Evolutionary conservation across 2,329 filamentous ascomycete species (phyloP).

Genomic region (Botrytis medusae): DNA sequence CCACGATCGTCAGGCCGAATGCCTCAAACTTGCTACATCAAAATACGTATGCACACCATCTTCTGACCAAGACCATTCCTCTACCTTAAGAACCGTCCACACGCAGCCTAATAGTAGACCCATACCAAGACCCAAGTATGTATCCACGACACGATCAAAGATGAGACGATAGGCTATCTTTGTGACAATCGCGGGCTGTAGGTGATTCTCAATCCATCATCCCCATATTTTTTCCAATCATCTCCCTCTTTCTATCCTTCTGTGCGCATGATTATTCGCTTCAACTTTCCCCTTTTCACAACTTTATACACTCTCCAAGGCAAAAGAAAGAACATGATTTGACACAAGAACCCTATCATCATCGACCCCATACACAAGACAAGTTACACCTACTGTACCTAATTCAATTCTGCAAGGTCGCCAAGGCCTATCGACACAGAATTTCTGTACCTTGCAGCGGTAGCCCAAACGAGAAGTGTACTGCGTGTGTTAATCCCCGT

Average conservation of each 20-base stretch:
- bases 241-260: neutral
- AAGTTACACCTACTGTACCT: neutral
- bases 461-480: neutral
- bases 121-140: neutral
- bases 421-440: neutral
- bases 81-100: neutral
- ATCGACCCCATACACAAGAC: neutral
- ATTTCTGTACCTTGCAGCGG: constrained; percentile 7
- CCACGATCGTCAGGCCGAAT: neutral
- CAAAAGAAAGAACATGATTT: neutral
- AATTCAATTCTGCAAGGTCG: neutral
- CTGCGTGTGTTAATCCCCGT: neutral
- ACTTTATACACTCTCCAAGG: neutral
- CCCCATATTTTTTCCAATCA: neutral
- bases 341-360: neutral
- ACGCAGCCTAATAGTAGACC: neutral
- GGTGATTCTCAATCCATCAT: neutral
- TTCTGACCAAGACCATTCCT: neutral
- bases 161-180: constrained; percentile 1
- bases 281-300: neutral
- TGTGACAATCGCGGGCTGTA: neutral
- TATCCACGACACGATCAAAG: neutral
- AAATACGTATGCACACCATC: neutral
- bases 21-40: neutral
- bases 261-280: neutral